phyloP scores from a whole-genome alignment of 495 filamentous ascomycete species.

The Penicillium arizonense region DNA sequence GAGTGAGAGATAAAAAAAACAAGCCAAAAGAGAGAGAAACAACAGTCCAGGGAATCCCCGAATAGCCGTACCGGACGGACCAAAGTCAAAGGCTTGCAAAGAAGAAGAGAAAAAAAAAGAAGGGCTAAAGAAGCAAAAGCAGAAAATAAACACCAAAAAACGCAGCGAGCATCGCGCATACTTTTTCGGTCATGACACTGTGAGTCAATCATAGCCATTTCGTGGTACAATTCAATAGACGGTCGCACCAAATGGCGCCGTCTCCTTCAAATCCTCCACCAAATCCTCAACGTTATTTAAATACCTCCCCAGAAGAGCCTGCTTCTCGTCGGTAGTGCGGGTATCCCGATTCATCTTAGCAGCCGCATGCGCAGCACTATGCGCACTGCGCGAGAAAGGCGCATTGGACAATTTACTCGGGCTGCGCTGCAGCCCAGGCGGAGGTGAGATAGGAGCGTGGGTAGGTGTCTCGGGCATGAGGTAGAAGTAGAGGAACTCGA shows the following conservation, averaged over 20 bases:
- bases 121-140: conserved; percentile 6
- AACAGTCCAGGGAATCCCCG: conserved; percentile 5
- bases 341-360: conserved; percentile 48
- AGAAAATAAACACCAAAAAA: conserved; percentile 13
- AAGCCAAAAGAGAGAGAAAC: conserved; percentile 16
- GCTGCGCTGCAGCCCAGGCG: conserved; percentile 60
- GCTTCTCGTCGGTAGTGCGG: conserved; percentile 82
- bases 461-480: conserved; percentile 86
- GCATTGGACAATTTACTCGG: conserved; percentile 63
- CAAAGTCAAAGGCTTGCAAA: conserved; percentile 20
- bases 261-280: conserved; percentile 85
- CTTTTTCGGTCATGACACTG: conserved; percentile 18
- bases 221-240: conserved; percentile 35
- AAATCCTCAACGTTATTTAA: conserved; percentile 88
- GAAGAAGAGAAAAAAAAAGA: conserved; percentile 14
- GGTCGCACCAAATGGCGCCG: conserved; percentile 51
- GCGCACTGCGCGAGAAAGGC: conserved; percentile 36
- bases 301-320: conserved; percentile 74
- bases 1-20: conserved; percentile 11
- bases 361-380: conserved; percentile 33
- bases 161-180: conserved; percentile 12
- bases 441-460: conserved; percentile 28
- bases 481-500: conserved; percentile 98
- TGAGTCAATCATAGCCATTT: conserved; percentile 13
- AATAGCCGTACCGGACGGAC: conserved; percentile 27